phyloP scores from a whole-genome alignment of 2,329 filamentous ascomycete genomes.

The Xylaria sp. region DNA sequence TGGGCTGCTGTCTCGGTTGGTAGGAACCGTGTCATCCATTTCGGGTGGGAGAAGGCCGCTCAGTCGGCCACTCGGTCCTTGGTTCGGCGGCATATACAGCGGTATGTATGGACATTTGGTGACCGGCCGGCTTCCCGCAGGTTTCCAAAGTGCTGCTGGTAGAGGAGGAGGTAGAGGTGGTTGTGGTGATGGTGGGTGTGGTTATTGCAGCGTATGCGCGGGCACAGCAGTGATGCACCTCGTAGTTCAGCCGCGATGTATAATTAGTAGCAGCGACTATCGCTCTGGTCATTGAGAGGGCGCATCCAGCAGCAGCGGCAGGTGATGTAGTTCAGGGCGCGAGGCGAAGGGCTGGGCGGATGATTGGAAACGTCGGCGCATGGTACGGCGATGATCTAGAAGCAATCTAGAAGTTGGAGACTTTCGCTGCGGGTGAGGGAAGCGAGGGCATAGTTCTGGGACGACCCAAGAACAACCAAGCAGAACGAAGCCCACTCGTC shows the following conservation, averaged over 20 bases:
- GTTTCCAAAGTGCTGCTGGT: slow-evolving; percentile 22
- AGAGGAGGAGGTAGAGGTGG: no score
- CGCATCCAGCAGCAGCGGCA: slow-evolving; percentile 42
- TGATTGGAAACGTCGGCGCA: slow-evolving; percentile 43
- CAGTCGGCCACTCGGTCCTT: slow-evolving; percentile 61
- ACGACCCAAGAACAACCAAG: not conserved
- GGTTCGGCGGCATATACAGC: slow-evolving; percentile 54
- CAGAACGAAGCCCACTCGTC: slow-evolving; percentile 24
- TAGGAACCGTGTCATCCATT: slow-evolving; percentile 59
- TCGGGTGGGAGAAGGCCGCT: slow-evolving; percentile 57
- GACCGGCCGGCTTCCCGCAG: slow-evolving; percentile 41
- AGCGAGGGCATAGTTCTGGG: slow-evolving; percentile 28
- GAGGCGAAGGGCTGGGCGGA: slow-evolving; percentile 37
- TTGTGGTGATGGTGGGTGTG: not conserved
- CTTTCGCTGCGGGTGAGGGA: slow-evolving; percentile 25
- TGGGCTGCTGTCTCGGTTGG: slow-evolving; percentile 52
- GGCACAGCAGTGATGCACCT: slow-evolving; percentile 41
- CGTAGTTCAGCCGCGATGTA: slow-evolving; percentile 43
- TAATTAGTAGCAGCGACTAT: slow-evolving; percentile 38
- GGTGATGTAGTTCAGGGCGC: slow-evolving; percentile 28
- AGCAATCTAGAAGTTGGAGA: slow-evolving; percentile 34
- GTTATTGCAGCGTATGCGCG: slow-evolving; percentile 38
- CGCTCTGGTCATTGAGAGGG: slow-evolving; percentile 43
- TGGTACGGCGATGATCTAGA: slow-evolving; percentile 37
- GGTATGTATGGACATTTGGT: slow-evolving; percentile 48